Base-by-base conservation (phyloP, 1,284 basidiomycete genomes). In the Fomitopsis palustris region DNA sequence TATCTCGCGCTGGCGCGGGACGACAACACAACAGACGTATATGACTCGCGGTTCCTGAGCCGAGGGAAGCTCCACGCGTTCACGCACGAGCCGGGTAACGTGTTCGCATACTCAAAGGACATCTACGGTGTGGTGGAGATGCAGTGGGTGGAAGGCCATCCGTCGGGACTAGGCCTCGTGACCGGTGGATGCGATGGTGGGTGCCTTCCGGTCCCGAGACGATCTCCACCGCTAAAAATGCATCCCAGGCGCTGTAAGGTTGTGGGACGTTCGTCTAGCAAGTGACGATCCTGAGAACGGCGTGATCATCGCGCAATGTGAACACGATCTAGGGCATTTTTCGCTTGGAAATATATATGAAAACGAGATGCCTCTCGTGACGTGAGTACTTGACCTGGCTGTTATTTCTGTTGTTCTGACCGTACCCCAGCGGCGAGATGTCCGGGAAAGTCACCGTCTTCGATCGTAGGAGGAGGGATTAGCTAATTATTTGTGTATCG, bases 101-200 rank as follows among this genome's bases (percentile, higher is more conserved):
- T 52, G 25, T 23, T 41, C 69, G 70, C 17, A n/a, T 52, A 52
- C 19, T 35, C 49, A 68, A 68, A 19, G 64, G 69, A 47, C 53
- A n/a, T 72, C 3, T 88, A 74, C 69, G 88, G 88, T 0, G 70
- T 88, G 31, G 76, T 81, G 1, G 75, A 80, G 38, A 74, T 77
- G n/a, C 71, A 80, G 43, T 90, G 88, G 88, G 71, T 84, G 17
- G 72, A 82, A 49, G 75, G 74, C 7, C 68, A 67, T 56, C 67
- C 74, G 2, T 69, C 73, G n/a, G 70, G 72, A 29, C 69, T 79
- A 8, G 81, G 82, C 2, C 72, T 90, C 19, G 70, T 86, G 35
- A 87, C 81, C 17, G 86, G 83, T 4, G 88, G 87, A 0, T 76
- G 80, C 52, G 87, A 90, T 69, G 88, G 87, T 87, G 65, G 63